A percentile compares a stretch with the other conserved stretches of the same genome.
Conservation (phyloP, 352 stramenopile species). For the Pythium rishiriense region DNA sequence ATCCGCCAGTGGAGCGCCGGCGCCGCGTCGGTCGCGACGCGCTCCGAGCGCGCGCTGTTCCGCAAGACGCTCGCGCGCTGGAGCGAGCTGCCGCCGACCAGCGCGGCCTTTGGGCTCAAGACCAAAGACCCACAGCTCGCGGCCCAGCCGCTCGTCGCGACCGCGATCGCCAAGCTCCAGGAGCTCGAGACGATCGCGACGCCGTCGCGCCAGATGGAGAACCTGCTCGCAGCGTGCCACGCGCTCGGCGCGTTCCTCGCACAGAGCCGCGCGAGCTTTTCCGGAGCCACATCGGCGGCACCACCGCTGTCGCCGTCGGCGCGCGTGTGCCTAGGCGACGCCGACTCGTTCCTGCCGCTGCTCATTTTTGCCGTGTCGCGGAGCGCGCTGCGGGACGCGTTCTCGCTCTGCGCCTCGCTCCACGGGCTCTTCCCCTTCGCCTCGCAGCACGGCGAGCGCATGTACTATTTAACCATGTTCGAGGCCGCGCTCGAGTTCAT, state of each 20-base stretch:
- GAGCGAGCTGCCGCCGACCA: constrained; percentile 23
- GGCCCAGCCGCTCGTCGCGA: constrained; percentile 11
- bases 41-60: constrained; percentile 11
- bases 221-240: constrained; percentile 33
- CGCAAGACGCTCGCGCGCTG: constrained; percentile 19
- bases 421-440: constrained; percentile 33
- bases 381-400: constrained; percentile 26
- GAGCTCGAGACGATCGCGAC: constrained; percentile 25
- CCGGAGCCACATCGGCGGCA: neutral
- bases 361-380: constrained; percentile 42
- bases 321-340: constrained; percentile 28
- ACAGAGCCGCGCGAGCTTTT: neutral
- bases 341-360: constrained; percentile 42
- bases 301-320: constrained; percentile 18
- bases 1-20: constrained; percentile 25
- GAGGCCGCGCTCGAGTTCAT: constrained; percentile 42
- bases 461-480: constrained; percentile 53
- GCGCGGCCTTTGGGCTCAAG: constrained; percentile 18
- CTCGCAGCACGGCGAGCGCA: constrained; percentile 35
- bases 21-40: neutral
- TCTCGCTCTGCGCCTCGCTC: constrained; percentile 29
- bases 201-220: constrained; percentile 34
- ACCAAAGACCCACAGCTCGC: neutral
- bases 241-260: constrained; percentile 32
- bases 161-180: constrained; percentile 23